phyloP scores from a whole-genome alignment of 768 basidiomycete genomes.

The Pulveroboletus ravenelii region DNA sequence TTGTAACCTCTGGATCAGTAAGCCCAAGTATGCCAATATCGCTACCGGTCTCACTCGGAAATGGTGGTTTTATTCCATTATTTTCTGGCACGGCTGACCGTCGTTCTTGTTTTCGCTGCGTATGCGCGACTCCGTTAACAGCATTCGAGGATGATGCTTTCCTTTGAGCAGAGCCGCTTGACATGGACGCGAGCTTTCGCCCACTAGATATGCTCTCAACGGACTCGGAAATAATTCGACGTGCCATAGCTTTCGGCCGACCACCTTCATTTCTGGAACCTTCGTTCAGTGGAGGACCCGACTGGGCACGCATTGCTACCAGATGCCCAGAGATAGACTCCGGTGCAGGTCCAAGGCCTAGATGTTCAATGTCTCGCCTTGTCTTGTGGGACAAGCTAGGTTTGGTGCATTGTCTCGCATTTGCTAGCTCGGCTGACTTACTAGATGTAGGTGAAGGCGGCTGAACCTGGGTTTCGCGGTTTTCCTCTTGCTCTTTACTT shows the following conservation, averaged over 20 bases:
- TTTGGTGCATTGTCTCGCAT: slow-evolving; percentile 11
- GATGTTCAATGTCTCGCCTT: slow-evolving; percentile 1
- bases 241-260: slow-evolving; percentile 1
- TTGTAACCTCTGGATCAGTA: slow-evolving; percentile 50
- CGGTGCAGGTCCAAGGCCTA: slow-evolving; percentile 19
- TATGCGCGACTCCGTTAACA: neutral
- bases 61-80: slow-evolving; percentile 10
- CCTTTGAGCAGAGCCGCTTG: neutral
- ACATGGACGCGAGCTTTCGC: slow-evolving; percentile 2
- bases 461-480: neutral
- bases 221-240: slow-evolving; percentile 21
- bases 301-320: slow-evolving; percentile 18
- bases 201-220: slow-evolving; percentile 1
- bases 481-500: slow-evolving; percentile 8
- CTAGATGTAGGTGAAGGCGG: slow-evolving; percentile 5
- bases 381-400: slow-evolving; percentile 9
- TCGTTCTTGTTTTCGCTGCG: slow-evolving; percentile 4
- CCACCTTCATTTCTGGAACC: neutral
- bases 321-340: slow-evolving; percentile 29
- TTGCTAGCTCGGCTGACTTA: neutral
- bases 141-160: slow-evolving; percentile 9
- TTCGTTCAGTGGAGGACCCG: slow-evolving; percentile 9
- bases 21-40: slow-evolving; percentile 38
- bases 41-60: slow-evolving; percentile 1
- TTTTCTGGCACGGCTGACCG: slow-evolving; percentile 15